Evolutionary conservation across 2,329 filamentous ascomycete species (phyloP).

Genomic region (Aspergillus sp.): DNA sequence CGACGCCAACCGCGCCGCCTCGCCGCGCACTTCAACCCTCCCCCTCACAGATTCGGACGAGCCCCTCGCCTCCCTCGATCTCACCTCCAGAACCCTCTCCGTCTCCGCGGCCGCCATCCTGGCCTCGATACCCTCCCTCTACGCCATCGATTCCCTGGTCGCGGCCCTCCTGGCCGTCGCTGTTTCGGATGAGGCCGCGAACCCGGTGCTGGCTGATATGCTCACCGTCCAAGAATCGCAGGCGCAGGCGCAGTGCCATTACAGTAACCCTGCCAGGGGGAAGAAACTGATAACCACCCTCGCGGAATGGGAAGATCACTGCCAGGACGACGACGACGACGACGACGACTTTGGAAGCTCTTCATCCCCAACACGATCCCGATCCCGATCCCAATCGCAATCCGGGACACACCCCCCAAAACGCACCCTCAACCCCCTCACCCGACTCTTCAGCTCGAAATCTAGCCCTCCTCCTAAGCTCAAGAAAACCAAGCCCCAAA

Average conservation of each 20-base stretch:
- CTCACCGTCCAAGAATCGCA: conserved; percentile 16
- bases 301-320: conserved; percentile 35
- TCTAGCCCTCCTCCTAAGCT: conserved; percentile 8
- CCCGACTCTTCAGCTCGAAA: neutral
- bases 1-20: conserved; percentile 22
- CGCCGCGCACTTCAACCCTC: conserved; percentile 29
- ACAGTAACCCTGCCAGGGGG: conserved; percentile 15
- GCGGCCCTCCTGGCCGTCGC: conserved; percentile 38
- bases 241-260: conserved; percentile 6
- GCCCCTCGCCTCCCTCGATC: conserved; percentile 35
- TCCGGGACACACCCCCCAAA: neutral
- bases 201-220: conserved; percentile 30
- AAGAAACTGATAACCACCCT: conserved; percentile 28
- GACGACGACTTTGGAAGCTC: too few species aligned
- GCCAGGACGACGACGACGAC: conserved; percentile 28
- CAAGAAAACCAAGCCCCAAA: conserved; percentile 18
- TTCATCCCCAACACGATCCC: too few species aligned
- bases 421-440: neutral
- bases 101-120: conserved; percentile 33
- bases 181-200: conserved; percentile 34
- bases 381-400: conserved; percentile 22
- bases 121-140: conserved; percentile 36
- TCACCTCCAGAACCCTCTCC: conserved; percentile 31
- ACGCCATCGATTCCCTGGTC: conserved; percentile 40
- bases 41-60: conserved; percentile 31